Evolutionary conservation across 2,329 filamentous ascomycete species (phyloP), one percentile per base, ranked within the genome.

Genomic region (Monilinia fructigena): DNA sequence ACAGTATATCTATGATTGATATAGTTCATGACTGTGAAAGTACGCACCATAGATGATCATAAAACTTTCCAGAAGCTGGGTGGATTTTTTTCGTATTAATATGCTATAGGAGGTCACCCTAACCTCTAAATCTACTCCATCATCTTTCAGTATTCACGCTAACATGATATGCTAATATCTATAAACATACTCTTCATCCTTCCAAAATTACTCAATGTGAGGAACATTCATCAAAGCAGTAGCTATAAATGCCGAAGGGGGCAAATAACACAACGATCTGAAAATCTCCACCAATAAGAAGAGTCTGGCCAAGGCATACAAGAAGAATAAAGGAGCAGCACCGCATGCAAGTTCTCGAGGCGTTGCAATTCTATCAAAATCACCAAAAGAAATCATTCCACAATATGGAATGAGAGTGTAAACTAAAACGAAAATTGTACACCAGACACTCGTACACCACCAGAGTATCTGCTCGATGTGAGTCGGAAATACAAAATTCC

Each of bases 401-500:
- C 45, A 61, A 23, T 61, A 61, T 23, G 47, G 60, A 42, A 63
- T 55, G 4, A 63, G 60, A 3, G 60, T 55, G 5, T 53, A 66
- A n/a, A 61, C 50, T 3, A 63, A 28, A 18, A 66, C 42, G 35
- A 48, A 40, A 4, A 63, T 35, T 3, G 58, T 63, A 16, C 54
- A 53, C 42, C 56, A 69, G 10, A 69, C 31, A 40, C 65, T 65
- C 11, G 67, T 47, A 6, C 53, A 60, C 38, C 62, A 61, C 65
- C 67, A 71, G 12, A 70, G 18, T n/a, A 58, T 61, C n/a, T 42
- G 50, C 40, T 71, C 68, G 3, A 67, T 38, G 10, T 35, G 47
- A 3, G 70, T 63, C 16, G 68, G 69, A 40, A 72, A 72, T 4
- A 12, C 40, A 20, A 68, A 71, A 23, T 69, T 68, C 68, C 70